Base-by-base conservation (phyloP, 371 early-diverging fungal genomes). In the Zychaea mexicana region DNA sequence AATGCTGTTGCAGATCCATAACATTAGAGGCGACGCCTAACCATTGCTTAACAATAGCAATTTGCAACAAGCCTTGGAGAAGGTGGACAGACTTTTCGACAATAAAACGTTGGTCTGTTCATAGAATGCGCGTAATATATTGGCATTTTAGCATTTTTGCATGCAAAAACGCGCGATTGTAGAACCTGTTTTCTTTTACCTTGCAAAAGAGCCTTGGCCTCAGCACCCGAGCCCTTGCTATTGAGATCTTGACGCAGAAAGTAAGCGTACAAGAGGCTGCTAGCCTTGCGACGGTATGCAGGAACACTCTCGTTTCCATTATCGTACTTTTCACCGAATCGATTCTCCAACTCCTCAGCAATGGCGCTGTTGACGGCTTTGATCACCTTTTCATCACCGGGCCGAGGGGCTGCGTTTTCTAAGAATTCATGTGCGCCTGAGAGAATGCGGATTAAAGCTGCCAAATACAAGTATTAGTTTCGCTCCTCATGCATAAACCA, bases 41-140 rank as follows among this genome's bases (percentile, higher is more conserved):
- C 94, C 95, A 95, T 61, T 88, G 88, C 68, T 94, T 90, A 13
- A 94, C 90, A 33, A 89, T 84, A 15, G 97, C 84, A 54, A 98
- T 94, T 68, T 96, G 96, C 39, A 94, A 76, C 69, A 97, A 67
- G 33, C 97, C 98, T 59, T 86, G 85, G 30, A 92, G 72, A 31
- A 97, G 81, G 53, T 88, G 89, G 55, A 90, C 76, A 10, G 91
- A 79, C 53, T 82, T 88, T 62, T 86, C 82, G 13, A 93, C 83
- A 61, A 94, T 89, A 62, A 85, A 84, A 58, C 77, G 82, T 84
- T 91, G 91, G 70, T 93, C 93, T 75, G 67, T 63, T 19, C 9
- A 19, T 0, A 24, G 12, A 26, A 57, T 49, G n/a, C 42, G n/a
- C n/a, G 17, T 45, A 45, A 49, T 3, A 4, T 49, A n/a, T n/a